Evolutionary conservation across 257 asterid genomes (phyloP), one percentile per base, ranked within the genome.

Genomic region (Solanum etuberosum): DNA sequence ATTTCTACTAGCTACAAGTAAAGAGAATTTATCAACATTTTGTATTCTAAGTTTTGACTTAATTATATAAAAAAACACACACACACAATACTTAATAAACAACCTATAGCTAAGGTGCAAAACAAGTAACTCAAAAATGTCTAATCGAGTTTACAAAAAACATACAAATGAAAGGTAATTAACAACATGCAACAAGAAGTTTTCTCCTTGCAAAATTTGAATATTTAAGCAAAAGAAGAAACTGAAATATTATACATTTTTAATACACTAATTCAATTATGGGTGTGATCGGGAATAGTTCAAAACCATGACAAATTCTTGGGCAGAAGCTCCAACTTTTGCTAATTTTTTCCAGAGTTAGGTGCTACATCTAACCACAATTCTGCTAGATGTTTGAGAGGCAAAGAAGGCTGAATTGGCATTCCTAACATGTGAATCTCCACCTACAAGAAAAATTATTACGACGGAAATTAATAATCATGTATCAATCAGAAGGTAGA

Each of bases 291-390:
- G 35, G 12, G 78, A 70, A 73, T 90, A 90, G 1, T 86, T 29
- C 20, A 90, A 34, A 65, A 88, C 86, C 90, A 89, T 86, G 27
- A 87, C 78, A 23, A 87, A 89, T 6, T 90, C 91, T 23, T 76
- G 6, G 3, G 87, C 90, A 5, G 90, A 89, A 77, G 32, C 68
- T 8, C 92, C 90, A 2, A 86, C 88, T 7, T 32, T 34, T 10
- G 68, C 65, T 6, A 7, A 21, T 21, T 8, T 21, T n/a, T 85
- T 2, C 74, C 85, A 32, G 70, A 7, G 20, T 5, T 31, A 1
- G 83, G 71, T 57, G 72, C 57, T 67, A 84, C 73, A 40, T 65
- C 9, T 46, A 68, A 43, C 91, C 89, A 90, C 23, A 85, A 14
- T 2, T 87, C 40, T 5, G 65, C 18, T 61, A 90, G 27, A 29